Evolutionary conservation across 352 stramenopile species (phyloP).

Genomic region (Pythium insidiosum): DNA sequence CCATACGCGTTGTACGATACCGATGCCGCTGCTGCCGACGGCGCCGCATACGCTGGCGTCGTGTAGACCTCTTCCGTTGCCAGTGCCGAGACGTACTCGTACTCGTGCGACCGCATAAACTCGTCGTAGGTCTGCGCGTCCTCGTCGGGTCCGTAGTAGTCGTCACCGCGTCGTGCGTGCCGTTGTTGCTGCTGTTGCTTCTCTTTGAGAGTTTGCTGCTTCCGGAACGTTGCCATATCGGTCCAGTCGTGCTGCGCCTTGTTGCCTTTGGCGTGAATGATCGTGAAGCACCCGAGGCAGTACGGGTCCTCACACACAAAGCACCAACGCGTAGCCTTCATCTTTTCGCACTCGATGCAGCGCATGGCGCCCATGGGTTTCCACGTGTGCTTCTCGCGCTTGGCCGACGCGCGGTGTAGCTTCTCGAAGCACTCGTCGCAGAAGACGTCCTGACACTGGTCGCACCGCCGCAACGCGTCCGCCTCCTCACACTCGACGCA

Average conservation of each 20-base stretch:
- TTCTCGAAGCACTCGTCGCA: slow-evolving; percentile 72
- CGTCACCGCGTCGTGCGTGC: neutral
- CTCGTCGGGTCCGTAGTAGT: slow-evolving; percentile 16
- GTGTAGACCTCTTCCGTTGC: slow-evolving; percentile 11
- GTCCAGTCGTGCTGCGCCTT: slow-evolving; percentile 65
- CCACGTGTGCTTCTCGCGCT: slow-evolving; percentile 73
- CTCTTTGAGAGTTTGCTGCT: slow-evolving; percentile 26
- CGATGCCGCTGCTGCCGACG: neutral
- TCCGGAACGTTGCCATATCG: slow-evolving; percentile 57
- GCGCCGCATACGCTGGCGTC: neutral
- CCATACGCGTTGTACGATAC: slow-evolving; percentile 6
- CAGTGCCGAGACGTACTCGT: slow-evolving; percentile 66
- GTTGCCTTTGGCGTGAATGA: slow-evolving; percentile 80
- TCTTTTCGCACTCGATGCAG: slow-evolving; percentile 84
- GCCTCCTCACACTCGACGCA: slow-evolving; percentile 79
- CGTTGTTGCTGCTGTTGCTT: slow-evolving; percentile 22
- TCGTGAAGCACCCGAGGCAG: slow-evolving; percentile 72
- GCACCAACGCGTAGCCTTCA: slow-evolving; percentile 75
- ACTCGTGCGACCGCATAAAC: slow-evolving; percentile 65
- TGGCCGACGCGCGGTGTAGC: slow-evolving; percentile 57
- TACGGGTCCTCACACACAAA: slow-evolving; percentile 70
- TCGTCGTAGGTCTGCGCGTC: slow-evolving; percentile 69
- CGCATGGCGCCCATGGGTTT: slow-evolving; percentile 59
- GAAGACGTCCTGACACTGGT: slow-evolving; percentile 74
- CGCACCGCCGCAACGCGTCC: slow-evolving; percentile 51